These are phyloP conservation scores for Persicaria maculosa DNA, from an alignment of 148 eudicot species.

Conservation along the genomic window DNA sequence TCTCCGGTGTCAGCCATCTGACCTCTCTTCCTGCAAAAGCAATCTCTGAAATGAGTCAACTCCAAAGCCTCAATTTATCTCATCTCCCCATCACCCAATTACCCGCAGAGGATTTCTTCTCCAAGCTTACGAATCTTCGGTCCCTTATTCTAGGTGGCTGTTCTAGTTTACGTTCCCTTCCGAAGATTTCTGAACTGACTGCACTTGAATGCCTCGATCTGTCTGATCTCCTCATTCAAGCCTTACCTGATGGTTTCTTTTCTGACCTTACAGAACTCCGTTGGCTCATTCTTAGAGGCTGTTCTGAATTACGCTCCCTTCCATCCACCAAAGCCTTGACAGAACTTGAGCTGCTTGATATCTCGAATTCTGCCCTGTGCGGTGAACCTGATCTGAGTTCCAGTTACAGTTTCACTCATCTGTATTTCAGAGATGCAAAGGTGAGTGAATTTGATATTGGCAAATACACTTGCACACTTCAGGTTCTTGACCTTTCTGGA, in stretches of 20 bases:
- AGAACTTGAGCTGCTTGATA: background rate
- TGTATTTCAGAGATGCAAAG: background rate
- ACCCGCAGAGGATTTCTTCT: background rate
- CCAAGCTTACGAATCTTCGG: background rate
- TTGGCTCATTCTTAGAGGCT: background rate
- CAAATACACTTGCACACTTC: conserved; percentile 9
- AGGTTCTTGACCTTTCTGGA: conserved; percentile 6
- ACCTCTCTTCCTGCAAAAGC: background rate
- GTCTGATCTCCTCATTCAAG: background rate
- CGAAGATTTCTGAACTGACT: background rate
- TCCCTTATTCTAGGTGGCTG: background rate
- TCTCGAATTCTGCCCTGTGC: background rate
- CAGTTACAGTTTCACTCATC: background rate
- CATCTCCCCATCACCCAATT: background rate
- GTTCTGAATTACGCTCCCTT: background rate
- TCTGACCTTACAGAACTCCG: background rate
- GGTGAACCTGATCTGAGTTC: no score
- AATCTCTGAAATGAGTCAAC: background rate
- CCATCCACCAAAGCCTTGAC: background rate
- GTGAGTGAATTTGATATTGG: background rate
- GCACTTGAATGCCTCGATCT: background rate
- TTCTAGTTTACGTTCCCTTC: background rate
- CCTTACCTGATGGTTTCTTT: background rate
- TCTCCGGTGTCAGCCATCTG: background rate
- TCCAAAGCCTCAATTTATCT: background rate